A percentile compares a stretch with the other conserved stretches of the same genome.
These are phyloP conservation scores for Paxillus involutus DNA, from an alignment of 768 basidiomycete species.

Conservation along the genomic window DNA sequence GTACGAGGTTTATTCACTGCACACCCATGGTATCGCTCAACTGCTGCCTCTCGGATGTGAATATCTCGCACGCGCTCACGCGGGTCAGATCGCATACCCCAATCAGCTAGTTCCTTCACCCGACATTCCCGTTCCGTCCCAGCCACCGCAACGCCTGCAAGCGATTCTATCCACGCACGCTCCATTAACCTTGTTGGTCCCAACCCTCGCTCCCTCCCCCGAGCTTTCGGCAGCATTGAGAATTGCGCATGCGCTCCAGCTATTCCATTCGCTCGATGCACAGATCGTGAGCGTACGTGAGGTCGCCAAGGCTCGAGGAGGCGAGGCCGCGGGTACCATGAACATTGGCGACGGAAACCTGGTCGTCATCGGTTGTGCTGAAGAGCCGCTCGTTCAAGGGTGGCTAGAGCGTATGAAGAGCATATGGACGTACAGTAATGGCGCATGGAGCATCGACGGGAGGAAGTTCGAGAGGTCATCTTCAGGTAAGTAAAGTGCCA, in stretches of 20 bases:
- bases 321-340: not conserved
- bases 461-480: constrained; percentile 19
- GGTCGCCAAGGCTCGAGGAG: constrained; percentile 21
- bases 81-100: constrained; percentile 7
- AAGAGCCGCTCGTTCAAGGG: constrained; percentile 31
- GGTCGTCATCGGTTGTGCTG: constrained; percentile 52
- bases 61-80: not conserved
- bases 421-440: constrained; percentile 20
- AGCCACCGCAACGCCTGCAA: constrained; percentile 59
- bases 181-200: constrained; percentile 58
- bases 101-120: not conserved
- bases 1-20: constrained; percentile 5
- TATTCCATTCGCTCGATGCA: constrained; percentile 70
- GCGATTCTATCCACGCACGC: constrained; percentile 55
- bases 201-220: constrained; percentile 30
- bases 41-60: not conserved
- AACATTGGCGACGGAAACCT: constrained; percentile 45
- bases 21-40: not conserved
- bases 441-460: constrained; percentile 12
- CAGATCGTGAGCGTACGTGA: constrained; percentile 49
- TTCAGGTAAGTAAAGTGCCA: constrained; percentile 14
- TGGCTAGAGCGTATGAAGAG: constrained; percentile 28
- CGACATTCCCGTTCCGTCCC: constrained; percentile 9
- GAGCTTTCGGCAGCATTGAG: constrained; percentile 59
- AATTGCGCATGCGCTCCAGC: constrained; percentile 63